Conservation (phyloP, 495 filamentous ascomycete genomes). For the Trichoderma virens region DNA sequence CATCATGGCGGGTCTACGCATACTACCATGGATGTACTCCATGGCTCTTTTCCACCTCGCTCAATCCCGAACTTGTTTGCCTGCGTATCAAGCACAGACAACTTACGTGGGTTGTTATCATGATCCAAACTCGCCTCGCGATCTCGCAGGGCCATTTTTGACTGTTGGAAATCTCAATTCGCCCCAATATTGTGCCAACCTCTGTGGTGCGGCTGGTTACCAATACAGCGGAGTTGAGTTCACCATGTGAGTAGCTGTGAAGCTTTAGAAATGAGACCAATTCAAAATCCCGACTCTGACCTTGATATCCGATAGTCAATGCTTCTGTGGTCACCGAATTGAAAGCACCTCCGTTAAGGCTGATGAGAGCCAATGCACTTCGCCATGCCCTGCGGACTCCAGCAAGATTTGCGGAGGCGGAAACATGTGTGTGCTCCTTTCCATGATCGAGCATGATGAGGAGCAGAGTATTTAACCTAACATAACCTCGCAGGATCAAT, state of each 20-base stretch:
- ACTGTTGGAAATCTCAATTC: conserved; percentile 3
- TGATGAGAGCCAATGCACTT: neutral
- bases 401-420: neutral
- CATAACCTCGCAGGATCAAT: neutral
- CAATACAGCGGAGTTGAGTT: neutral
- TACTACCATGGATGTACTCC: conserved; percentile 3
- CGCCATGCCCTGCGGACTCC: neutral
- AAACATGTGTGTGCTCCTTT: neutral
- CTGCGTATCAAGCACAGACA: neutral
- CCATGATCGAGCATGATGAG: neutral
- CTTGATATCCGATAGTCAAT: neutral
- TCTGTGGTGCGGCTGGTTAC: neutral
- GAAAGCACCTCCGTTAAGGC: conserved; percentile 1
- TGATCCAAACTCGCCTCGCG: neutral
- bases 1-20: neutral
- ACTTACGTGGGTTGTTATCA: neutral
- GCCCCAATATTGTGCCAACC: neutral
- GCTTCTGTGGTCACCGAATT: neutral
- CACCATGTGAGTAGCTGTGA: neutral
- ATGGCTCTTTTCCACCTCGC: neutral
- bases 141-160: neutral
- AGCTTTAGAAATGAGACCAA: neutral
- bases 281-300: neutral
- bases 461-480: neutral
- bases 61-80: neutral